Evolutionary conservation across 345 rosid species (phyloP).

Genomic region (Acer yangbiense): DNA sequence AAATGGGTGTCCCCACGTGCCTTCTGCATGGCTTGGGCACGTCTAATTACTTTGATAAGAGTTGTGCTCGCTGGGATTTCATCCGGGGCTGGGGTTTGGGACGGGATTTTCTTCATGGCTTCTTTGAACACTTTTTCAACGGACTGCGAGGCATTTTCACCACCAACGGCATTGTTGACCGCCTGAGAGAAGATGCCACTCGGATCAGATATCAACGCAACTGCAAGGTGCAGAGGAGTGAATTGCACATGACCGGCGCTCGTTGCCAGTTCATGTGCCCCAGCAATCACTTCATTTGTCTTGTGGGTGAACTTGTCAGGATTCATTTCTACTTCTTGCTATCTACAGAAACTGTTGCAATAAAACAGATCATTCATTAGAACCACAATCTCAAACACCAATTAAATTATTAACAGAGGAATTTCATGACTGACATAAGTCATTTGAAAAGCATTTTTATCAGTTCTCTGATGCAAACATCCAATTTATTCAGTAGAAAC

Average conservation of each 20-base stretch:
- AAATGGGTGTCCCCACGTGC: too few relatives aligned
- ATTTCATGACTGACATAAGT: neutral
- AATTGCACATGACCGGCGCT: conserved; percentile 76
- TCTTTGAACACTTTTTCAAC: too few relatives aligned
- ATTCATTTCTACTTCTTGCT: conserved; percentile 48
- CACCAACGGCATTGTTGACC: conserved; percentile 53
- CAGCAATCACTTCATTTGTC: conserved; percentile 31
- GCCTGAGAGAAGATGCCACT: conserved; percentile 70
- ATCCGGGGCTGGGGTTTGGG: too few relatives aligned
- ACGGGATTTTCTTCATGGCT: too few relatives aligned
- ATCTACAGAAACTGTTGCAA: neutral
- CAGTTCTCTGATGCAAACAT: too few relatives aligned
- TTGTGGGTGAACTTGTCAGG: conserved; percentile 79
- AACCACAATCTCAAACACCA: neutral
- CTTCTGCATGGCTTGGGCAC: too few relatives aligned
- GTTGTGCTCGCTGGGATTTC: too few relatives aligned
- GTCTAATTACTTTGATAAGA: too few relatives aligned
- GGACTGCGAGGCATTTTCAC: too few relatives aligned
- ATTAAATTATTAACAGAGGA: neutral
- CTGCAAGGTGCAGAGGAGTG: conserved; percentile 84
- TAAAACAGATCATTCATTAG: neutral
- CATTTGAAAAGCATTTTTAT: too few relatives aligned
- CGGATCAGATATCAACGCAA: conserved; percentile 65
- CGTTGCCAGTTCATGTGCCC: conserved; percentile 68
- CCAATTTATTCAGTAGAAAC: too few relatives aligned